phyloP scores from a whole-genome alignment of 345 rosid genomes.

The Chamaenerion angustifolium region DNA sequence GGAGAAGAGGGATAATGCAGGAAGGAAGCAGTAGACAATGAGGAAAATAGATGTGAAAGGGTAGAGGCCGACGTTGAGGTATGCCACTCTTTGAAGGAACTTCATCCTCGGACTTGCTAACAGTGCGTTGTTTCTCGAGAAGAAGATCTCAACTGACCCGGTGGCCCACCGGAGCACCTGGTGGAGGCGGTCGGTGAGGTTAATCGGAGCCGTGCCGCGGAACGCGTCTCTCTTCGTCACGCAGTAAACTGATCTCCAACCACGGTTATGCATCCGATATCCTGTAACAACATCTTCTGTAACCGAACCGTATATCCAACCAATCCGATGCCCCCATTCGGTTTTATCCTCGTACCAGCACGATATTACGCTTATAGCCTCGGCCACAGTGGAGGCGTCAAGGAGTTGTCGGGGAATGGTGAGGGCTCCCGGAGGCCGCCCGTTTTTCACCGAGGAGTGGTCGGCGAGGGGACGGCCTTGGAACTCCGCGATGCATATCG shows the following conservation, averaged over 20 bases:
- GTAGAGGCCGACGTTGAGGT: conserved; percentile 72
- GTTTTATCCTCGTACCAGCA: conserved; percentile 89
- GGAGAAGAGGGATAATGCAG: conserved; percentile 55
- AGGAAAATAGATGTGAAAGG: conserved; percentile 78
- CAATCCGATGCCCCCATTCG: conserved; percentile 59
- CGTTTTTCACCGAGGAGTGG: conserved; percentile 28
- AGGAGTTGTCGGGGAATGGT: conserved; percentile 36
- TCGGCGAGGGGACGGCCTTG: conserved; percentile 59
- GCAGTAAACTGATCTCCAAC: conserved; percentile 75
- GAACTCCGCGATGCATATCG: conserved; percentile 43
- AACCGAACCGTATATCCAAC: conserved; percentile 84
- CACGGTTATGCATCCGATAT: conserved; percentile 69
- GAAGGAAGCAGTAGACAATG: conserved; percentile 77
- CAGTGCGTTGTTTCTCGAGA: conserved; percentile 67
- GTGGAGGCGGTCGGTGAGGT: conserved; percentile 68
- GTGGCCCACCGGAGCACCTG: conserved; percentile 88
- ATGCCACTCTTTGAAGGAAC: conserved; percentile 60
- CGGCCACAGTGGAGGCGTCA: conserved; percentile 31
- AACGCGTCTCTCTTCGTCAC: conserved; percentile 65
- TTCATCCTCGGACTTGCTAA: conserved; percentile 43
- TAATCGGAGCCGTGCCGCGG: conserved; percentile 64
- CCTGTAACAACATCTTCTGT: conserved; percentile 83
- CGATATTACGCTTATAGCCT: conserved; percentile 65
- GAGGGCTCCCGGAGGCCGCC: conserved; percentile 65
- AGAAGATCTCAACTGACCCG: conserved; percentile 79